Base-by-base conservation (phyloP, 73 alveolate genomes). In the Paramecium primaurelia region DNA sequence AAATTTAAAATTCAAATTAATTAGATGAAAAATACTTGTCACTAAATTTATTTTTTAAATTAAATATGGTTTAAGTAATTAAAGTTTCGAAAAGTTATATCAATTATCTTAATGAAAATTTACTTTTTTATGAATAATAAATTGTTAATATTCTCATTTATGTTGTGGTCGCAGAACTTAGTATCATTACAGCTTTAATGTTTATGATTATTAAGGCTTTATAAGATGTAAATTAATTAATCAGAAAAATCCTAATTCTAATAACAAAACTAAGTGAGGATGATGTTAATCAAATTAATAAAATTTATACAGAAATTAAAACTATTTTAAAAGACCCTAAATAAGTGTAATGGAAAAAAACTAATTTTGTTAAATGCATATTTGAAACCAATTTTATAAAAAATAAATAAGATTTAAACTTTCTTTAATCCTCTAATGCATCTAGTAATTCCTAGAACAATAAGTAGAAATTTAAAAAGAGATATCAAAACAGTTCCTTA, bases 241-340 rank as follows among this genome's bases (percentile, higher is more conserved):
- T 37, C 3, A 34, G 49, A 40, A 75, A 20, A 45, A 37, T 75
- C 8, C n/a, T 75, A 34, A 40, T 75, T 0, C 37, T 75, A 9
- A 75, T 45, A n/a, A 75, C 88, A 22, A 75, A 75, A 75, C 68
- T 75, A 30, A 37, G 68, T 16, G 88, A 75, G 25, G 88, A 75
- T 75, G 88, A 75, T 34, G 88, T 45, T 0, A 75, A 11, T 32
- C n/a, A 75, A 75, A 75, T 37, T 14, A 37, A 40, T 36, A 75
- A n/a, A 12, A 37, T 34, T 16, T 22, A 32, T 34, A 14, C 1
- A 3, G 34, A 75, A n/a, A 30, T 75, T 4, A 75, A 75, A 18
- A 34, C 16, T 37, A 40, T 75, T 14, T 10, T 75, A 12, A 75
- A 75, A 40, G 88, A 75, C 12, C 88, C 88, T 16, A 37, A 37